Percentiles rank a stretch among this genome's conserved stretches.
These are phyloP conservation scores for Saussurea involucrata DNA, from an alignment of 129 eudicot genomes.

Conservation along the genomic window DNA sequence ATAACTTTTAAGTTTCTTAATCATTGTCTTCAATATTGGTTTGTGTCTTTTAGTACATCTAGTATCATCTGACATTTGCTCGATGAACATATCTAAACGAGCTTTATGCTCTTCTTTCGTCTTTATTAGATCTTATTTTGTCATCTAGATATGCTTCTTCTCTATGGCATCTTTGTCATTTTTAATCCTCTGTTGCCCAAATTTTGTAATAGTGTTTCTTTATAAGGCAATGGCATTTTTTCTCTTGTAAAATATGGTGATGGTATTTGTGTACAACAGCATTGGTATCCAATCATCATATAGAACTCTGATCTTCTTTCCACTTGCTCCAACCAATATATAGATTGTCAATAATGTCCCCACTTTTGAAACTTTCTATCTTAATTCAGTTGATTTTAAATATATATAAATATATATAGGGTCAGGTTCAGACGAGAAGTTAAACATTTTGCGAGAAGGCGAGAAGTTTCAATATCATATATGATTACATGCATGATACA, in stretches of 20 bases:
- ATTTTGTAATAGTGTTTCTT: neutral
- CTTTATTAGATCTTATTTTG: neutral
- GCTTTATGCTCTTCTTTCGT: neutral
- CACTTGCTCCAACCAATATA: neutral
- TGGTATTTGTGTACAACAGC: neutral
- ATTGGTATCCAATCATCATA: constrained; percentile 6
- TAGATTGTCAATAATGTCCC: neutral
- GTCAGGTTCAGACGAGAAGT: no score
- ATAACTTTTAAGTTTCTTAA: neutral
- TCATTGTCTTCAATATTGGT: neutral
- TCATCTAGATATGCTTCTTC: neutral
- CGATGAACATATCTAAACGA: neutral
- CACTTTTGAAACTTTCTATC: neutral
- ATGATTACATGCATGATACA: no score
- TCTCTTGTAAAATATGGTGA: neutral
- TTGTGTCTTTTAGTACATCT: neutral
- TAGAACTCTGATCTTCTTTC: neutral
- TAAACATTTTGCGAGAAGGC: no score
- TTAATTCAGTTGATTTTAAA: neutral
- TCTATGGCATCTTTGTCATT: neutral
- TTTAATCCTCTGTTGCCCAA: neutral
- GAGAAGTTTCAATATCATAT: no score
- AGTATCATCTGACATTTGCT: neutral
- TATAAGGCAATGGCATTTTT: neutral
- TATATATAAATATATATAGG: neutral